phyloP scores from a whole-genome alignment of 345 rosid genomes.

The Lagerstroemia speciosa region DNA sequence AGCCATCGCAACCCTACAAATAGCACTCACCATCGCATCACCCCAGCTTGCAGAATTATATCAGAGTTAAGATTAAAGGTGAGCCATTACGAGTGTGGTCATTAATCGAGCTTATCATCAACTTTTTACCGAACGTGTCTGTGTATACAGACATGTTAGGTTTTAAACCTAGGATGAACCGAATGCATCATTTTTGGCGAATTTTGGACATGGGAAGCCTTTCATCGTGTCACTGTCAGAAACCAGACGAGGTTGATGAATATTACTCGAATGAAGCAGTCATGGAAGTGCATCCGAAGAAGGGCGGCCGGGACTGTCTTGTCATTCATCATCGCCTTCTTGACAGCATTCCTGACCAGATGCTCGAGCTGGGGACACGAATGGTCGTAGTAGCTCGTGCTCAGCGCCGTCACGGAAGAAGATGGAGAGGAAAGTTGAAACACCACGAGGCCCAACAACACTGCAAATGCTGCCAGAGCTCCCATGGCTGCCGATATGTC shows the following conservation, averaged over 20 bases:
- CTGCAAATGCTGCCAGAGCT: slow-evolving; percentile 18
- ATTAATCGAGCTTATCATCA: no score
- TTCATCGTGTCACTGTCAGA: background rate
- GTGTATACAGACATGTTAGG: no score
- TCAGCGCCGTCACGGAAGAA: slow-evolving; percentile 35
- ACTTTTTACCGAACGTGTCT: no score
- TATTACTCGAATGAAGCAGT: slow-evolving; percentile 62
- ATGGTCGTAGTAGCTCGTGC: slow-evolving; percentile 46
- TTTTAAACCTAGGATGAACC: no score
- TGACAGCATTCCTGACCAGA: slow-evolving; percentile 40
- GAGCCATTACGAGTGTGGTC: no score
- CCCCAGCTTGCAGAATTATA: no score
- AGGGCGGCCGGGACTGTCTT: slow-evolving; percentile 74
- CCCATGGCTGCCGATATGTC: background rate
- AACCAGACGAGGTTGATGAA: background rate
- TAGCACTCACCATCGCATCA: background rate
- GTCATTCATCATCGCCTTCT: slow-evolving; percentile 56
- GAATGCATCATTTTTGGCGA: no score
- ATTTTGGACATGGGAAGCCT: no score
- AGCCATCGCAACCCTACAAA: slow-evolving; percentile 76
- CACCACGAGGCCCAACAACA: slow-evolving; percentile 13
- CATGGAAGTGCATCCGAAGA: slow-evolving; percentile 85
- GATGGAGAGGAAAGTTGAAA: slow-evolving; percentile 17
- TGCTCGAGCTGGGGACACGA: slow-evolving; percentile 56
- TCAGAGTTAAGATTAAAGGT: no score